A percentile compares a stretch with the other conserved stretches of the same genome.
These are phyloP conservation scores for Cunninghamia lanceolata DNA, from an alignment of 75 land plant species.

Conservation along the genomic window DNA sequence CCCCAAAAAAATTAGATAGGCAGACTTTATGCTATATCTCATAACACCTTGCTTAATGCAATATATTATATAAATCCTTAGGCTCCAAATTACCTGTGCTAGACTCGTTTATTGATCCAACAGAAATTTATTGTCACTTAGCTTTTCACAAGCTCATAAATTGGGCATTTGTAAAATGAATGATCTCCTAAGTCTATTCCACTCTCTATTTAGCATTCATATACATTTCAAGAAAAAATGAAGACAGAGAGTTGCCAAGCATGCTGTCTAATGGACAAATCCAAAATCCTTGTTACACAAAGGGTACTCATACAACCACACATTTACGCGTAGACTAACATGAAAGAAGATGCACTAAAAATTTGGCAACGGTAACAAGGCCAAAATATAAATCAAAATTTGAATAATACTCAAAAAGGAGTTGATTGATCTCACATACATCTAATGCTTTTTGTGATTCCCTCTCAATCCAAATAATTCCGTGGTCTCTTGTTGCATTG, in stretches of 20 bases:
- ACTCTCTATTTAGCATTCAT: neutral
- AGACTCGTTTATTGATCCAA: neutral
- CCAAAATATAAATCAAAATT: neutral
- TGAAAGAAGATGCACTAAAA: neutral
- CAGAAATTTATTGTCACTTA: neutral
- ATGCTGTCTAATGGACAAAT: neutral
- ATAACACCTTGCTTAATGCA: neutral
- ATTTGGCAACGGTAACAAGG: neutral
- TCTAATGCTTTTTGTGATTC: conserved; percentile 39
- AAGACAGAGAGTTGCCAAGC: neutral
- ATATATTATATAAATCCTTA: neutral
- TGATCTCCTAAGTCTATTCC: neutral
- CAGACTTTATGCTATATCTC: neutral
- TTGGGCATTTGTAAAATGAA: neutral
- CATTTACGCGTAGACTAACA: neutral
- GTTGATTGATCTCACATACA: conserved; percentile 12
- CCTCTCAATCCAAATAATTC: conserved; percentile 30
- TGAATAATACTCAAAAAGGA: neutral
- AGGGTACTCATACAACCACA: neutral
- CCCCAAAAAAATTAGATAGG: neutral
- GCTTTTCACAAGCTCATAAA: neutral
- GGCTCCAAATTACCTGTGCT: neutral
- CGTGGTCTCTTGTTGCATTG: conserved; percentile 42
- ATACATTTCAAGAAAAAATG: neutral
- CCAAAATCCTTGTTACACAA: neutral